Percentiles rank a stretch among this genome's conserved stretches.
These are phyloP conservation scores for Aspergillus fischeri DNA, from an alignment of 2,329 filamentous ascomycete genomes.

Conservation along the genomic window DNA sequence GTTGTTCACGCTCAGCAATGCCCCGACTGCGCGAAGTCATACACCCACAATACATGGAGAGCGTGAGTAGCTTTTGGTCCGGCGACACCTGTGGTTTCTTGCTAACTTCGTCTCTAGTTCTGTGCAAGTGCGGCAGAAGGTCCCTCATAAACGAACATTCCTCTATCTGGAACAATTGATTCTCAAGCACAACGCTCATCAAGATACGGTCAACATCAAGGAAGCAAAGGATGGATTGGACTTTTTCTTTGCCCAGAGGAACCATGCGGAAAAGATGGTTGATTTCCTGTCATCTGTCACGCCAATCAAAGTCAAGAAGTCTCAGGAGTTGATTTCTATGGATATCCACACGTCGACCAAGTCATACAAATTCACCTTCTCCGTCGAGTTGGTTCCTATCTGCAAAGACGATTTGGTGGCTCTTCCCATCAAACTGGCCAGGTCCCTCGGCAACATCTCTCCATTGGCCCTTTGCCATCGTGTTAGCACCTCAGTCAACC, in stretches of 20 bases:
- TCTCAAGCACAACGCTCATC: constrained; percentile 85
- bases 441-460: constrained; percentile 79
- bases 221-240: constrained; percentile 94
- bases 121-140: constrained; percentile 95
- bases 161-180: constrained; percentile 88
- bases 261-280: constrained; percentile 87
- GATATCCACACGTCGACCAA: constrained; percentile 87
- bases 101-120: constrained; percentile 32
- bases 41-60: constrained; percentile 93
- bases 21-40: constrained; percentile 90
- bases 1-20: constrained; percentile 90
- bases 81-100: background rate
- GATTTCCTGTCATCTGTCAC: constrained; percentile 83
- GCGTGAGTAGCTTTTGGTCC: constrained; percentile 41
- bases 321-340: constrained; percentile 89
- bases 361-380: constrained; percentile 93
- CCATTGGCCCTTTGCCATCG: constrained; percentile 82
- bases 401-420: constrained; percentile 98
- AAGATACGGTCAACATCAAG: constrained; percentile 96
- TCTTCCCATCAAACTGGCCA: constrained; percentile 82
- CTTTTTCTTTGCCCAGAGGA: constrained; percentile 87
- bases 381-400: constrained; percentile 83
- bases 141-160: constrained; percentile 87
- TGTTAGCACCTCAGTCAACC: constrained; percentile 82
- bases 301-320: constrained; percentile 74